A percentile compares a stretch with the other conserved stretches of the same genome.
Evolutionary conservation across 2,329 filamentous ascomycete genomes (phyloP).

Genomic region (Colletotrichum eremochloae): DNA sequence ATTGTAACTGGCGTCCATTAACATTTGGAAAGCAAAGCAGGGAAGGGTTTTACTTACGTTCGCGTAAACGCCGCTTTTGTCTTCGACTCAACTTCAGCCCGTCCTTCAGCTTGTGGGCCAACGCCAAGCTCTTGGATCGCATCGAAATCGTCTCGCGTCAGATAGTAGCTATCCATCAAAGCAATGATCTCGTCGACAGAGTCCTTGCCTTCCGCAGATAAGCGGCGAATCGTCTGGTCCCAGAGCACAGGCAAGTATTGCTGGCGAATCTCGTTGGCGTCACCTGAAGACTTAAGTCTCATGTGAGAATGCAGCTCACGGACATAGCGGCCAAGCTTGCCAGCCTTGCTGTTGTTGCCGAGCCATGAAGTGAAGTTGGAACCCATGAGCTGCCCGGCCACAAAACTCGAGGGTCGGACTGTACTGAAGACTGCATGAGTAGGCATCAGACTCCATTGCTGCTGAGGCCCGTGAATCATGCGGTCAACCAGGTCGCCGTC

Average conservation of each 20-base stretch:
- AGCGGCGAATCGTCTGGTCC: constrained; percentile 80
- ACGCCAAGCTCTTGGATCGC: constrained; percentile 92
- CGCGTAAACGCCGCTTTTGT: constrained; percentile 92
- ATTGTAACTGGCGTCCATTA: constrained; percentile 76
- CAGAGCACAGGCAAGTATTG: constrained; percentile 93
- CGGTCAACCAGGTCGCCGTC: constrained; percentile 96
- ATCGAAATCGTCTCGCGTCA: constrained; percentile 96
- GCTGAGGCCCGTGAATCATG: constrained; percentile 98
- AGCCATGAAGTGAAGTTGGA: constrained; percentile 92
- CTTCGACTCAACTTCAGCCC: constrained; percentile 83
- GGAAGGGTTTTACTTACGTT: constrained; percentile 68
- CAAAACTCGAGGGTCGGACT: constrained; percentile 88
- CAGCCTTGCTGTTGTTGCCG: constrained; percentile 91
- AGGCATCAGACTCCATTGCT: constrained; percentile 99
- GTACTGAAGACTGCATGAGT: constrained; percentile 96
- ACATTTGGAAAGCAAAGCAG: constrained; percentile 29
- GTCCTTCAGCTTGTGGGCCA: constrained; percentile 82
- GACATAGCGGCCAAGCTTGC: constrained; percentile 82
- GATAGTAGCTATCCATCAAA: constrained; percentile 96
- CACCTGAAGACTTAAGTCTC: constrained; percentile 89
- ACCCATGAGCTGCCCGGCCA: constrained; percentile 81
- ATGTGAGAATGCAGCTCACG: constrained; percentile 98
- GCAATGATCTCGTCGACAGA: constrained; percentile 86
- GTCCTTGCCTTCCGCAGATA: constrained; percentile 86
- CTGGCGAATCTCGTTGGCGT: constrained; percentile 93